phyloP scores from a whole-genome alignment of 371 early-diverging fungal genomes.

The Gilbertella persicaria region DNA sequence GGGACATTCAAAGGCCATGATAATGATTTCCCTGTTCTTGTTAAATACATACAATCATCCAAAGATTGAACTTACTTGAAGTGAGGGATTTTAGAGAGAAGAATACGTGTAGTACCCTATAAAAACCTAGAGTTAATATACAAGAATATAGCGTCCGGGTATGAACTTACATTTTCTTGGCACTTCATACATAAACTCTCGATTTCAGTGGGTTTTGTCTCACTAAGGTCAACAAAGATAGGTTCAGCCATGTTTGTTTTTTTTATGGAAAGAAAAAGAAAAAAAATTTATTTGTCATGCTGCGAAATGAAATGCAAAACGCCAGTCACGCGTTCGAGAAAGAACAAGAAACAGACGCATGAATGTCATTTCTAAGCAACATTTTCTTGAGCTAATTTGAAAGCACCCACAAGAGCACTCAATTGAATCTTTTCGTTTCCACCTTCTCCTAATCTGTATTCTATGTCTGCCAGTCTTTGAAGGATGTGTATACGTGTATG shows the following conservation, averaged over 20 bases:
- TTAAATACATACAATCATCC: neutral
- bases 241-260: constrained; percentile 41
- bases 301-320: neutral
- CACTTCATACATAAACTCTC: constrained; percentile 94
- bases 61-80: constrained; percentile 56
- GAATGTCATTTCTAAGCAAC: constrained; percentile 35
- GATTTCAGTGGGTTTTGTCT: constrained; percentile 73
- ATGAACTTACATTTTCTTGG: constrained; percentile 68
- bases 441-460: constrained; percentile 81
- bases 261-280: neutral
- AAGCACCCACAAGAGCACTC: constrained; percentile 77
- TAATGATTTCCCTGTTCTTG: constrained; percentile 73
- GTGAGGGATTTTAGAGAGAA: constrained; percentile 92
- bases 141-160: neutral
- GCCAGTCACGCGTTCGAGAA: too few relatives aligned
- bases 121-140: neutral
- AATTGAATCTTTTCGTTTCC: constrained; percentile 85
- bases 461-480: constrained; percentile 85
- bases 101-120: constrained; percentile 82
- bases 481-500: constrained; percentile 66
- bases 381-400: constrained; percentile 73
- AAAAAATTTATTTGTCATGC: neutral
- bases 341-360: constrained; percentile 1
- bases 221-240: constrained; percentile 74
- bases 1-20: constrained; percentile 94